Conservation (phyloP, 768 basidiomycete species). For the Mrakia blollopis region DNA sequence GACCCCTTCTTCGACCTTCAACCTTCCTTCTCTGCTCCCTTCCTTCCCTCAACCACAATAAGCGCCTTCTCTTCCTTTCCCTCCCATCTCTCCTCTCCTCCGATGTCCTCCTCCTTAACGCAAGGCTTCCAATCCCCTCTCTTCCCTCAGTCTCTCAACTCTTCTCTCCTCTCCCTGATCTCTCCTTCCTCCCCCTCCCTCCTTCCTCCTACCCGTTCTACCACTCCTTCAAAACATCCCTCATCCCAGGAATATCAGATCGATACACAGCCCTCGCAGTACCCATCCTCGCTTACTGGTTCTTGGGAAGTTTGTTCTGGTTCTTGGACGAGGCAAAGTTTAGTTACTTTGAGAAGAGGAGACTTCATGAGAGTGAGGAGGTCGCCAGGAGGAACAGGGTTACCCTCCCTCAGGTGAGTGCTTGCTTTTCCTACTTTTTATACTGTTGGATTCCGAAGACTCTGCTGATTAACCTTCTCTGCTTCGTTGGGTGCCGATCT, state of each 20-base stretch:
- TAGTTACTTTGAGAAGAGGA: conserved; percentile 68
- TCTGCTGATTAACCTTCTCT: no score
- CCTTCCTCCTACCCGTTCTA: conserved; percentile 17
- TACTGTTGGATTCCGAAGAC: no score
- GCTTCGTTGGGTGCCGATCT: background rate
- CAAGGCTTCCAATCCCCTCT: background rate
- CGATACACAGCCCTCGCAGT: conserved; percentile 62
- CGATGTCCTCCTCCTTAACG: no score
- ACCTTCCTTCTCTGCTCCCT: background rate
- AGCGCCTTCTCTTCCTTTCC: background rate
- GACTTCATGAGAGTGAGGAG: conserved; percentile 83
- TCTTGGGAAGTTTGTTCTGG: conserved; percentile 71
- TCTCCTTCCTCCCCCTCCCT: background rate
- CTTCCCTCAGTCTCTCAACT: background rate
- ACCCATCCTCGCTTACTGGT: conserved; percentile 82
- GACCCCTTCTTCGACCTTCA: background rate
- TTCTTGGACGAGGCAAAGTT: conserved; percentile 64
- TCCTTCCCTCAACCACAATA: background rate
- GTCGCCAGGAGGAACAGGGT: conserved; percentile 69
- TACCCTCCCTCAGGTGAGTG: conserved; percentile 47
- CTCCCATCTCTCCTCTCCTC: background rate
- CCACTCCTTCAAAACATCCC: conserved; percentile 32
- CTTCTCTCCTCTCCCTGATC: background rate
- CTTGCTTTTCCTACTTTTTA: background rate
- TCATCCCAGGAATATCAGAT: conserved; percentile 62